Conservation (phyloP, 2,329 filamentous ascomycete species). For the Stachybotrys chlorohalonatus region DNA sequence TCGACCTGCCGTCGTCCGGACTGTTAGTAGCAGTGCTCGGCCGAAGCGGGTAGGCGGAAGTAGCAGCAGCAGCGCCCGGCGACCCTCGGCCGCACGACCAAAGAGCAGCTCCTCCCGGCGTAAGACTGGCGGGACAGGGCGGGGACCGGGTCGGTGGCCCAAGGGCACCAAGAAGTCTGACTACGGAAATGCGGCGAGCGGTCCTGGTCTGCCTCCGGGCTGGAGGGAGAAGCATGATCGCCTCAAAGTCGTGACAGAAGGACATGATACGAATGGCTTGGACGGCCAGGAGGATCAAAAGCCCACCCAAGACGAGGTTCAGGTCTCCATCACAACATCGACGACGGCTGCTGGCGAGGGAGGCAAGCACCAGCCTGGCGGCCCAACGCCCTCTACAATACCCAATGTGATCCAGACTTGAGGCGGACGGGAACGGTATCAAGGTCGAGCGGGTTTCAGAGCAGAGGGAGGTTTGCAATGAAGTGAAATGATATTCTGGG, state of each 20-base stretch:
- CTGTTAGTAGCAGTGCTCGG: constrained; percentile 23
- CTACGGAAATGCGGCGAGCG: constrained; percentile 57
- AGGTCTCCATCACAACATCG: constrained; percentile 18
- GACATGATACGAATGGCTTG: constrained; percentile 6
- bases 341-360: neutral
- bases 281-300: constrained; percentile 10
- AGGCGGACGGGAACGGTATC: neutral
- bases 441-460: too few relatives aligned
- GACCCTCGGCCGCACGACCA: constrained; percentile 25
- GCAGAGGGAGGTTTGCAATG: neutral
- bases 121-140: constrained; percentile 53
- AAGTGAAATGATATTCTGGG: neutral
- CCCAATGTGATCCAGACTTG: neutral
- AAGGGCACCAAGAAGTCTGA: constrained; percentile 62
- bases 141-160: constrained; percentile 57
- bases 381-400: neutral
- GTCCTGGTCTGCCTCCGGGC: constrained; percentile 51
- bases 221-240: constrained; percentile 31
- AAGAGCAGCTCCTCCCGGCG: constrained; percentile 35
- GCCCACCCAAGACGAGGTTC: constrained; percentile 21
- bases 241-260: constrained; percentile 8
- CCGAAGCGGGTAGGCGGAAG: constrained; percentile 26
- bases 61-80: constrained; percentile 19
- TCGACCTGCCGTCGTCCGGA: constrained; percentile 27
- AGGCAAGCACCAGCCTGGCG: neutral